Percentiles rank a stretch among this genome's conserved stretches.
Conservation (phyloP, 768 basidiomycete species). For the Amanita jacksonii region DNA sequence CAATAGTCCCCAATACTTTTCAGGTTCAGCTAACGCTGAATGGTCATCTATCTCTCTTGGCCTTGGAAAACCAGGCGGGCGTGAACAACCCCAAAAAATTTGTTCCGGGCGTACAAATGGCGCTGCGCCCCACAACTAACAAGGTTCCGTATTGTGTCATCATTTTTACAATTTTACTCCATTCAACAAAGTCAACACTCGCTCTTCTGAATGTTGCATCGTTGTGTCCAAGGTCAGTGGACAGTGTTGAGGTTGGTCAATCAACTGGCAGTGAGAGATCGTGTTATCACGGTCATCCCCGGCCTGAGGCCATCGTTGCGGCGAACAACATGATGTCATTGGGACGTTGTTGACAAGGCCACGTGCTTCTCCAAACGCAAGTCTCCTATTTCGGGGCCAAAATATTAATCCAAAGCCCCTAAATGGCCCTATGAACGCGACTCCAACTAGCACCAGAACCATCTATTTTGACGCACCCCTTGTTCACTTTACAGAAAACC, state of each 20-base stretch:
- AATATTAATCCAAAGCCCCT: neutral
- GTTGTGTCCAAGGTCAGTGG: conserved; percentile 62
- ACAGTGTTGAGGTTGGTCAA: too few relatives aligned
- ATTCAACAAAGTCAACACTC: too few relatives aligned
- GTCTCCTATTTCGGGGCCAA: neutral
- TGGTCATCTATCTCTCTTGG: conserved; percentile 59
- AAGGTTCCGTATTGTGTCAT: conserved; percentile 38
- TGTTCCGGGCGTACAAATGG: conserved; percentile 55
- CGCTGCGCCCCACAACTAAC: conserved; percentile 66
- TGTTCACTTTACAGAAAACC: neutral
- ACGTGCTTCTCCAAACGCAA: too few relatives aligned
- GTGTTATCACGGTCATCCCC: too few relatives aligned
- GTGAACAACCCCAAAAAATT: too few relatives aligned
- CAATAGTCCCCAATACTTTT: conserved; percentile 60
- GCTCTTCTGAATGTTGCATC: conserved; percentile 60
- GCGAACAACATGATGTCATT: too few relatives aligned
- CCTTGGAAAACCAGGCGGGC: conserved; percentile 67
- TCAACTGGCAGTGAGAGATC: too few relatives aligned
- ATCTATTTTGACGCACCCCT: conserved; percentile 3
- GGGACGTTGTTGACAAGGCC: too few relatives aligned
- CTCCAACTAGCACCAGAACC: conserved; percentile 1
- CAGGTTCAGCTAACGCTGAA: conserved; percentile 68
- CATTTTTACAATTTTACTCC: too few relatives aligned
- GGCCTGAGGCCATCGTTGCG: too few relatives aligned
- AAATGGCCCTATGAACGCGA: neutral